Evolutionary conservation across 2,329 filamentous ascomycete species (phyloP), one percentile per base, ranked within the genome.

Genomic region (Botryotinia globosa): DNA sequence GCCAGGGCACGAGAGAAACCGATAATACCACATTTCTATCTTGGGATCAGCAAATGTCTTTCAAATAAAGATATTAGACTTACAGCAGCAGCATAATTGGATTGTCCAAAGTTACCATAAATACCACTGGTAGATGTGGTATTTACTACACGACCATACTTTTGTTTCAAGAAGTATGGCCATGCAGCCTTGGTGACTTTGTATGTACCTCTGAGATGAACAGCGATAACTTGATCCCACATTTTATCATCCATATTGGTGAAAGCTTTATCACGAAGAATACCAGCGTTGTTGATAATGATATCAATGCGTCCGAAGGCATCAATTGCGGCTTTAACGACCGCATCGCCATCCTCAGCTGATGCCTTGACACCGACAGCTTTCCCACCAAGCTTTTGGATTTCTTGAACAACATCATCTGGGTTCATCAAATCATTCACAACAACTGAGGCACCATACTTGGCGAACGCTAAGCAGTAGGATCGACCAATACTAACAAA

Each of bases 101-200:
- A 93, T 84, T 99, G 96, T 75, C 96, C 96, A 82, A 99, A 99
- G 88, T 98, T 99, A 78, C 96, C 96, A 82, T 99, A 99, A 83
- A 99, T 97, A 83, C 96, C 96, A 79, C 92, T 97, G 66, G 96
- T 98, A 51, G 94, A 97, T 58, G 96, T 96, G 65, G 96, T 99
- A 87, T 99, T 99, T 80, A 99, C 87, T 74, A 99, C 90, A 80
- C 96, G 94, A 77, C 96, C 96, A 80, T 98, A 99, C 87, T 98
- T 98, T 84, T 99, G 96, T 88, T 98, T 97, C 69, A 98, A 87
- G 87, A 99, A 93, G 83, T 97, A 92, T 68, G 96, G 96, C 94
- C 95, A 99, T 32, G 96, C 96, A 74, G 96, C 96, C 88, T 97
- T 98, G 81, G 94, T 95, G 77, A 95, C 90, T 86, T 97, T 97